Evolutionary conservation across 345 rosid genomes (phyloP).

Genomic region (Raphanus raphanistrum): DNA sequence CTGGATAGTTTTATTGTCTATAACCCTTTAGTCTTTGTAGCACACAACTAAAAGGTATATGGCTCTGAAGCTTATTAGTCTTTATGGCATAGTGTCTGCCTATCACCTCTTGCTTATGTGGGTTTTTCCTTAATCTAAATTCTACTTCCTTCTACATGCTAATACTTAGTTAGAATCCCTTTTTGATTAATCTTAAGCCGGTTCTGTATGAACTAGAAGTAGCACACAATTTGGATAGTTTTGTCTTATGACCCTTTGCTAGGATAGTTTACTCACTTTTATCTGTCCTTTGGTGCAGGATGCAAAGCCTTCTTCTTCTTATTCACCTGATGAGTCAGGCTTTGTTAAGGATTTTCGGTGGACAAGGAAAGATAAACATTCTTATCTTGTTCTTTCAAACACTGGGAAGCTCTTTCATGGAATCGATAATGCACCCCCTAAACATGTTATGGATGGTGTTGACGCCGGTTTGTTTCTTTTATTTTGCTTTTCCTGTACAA

Average conservation of each 20-base stretch:
- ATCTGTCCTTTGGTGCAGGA: slow-evolving; percentile 48
- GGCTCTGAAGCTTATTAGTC: not conserved
- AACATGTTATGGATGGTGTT: slow-evolving; percentile 59
- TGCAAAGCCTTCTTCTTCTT: slow-evolving; percentile 47
- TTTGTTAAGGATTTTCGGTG: slow-evolving; percentile 71
- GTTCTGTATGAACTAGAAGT: slow-evolving; percentile 5
- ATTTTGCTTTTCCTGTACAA: slow-evolving; percentile 6
- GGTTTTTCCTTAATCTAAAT: not conserved
- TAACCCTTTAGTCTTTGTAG: not conserved
- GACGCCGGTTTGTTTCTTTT: slow-evolving; percentile 68
- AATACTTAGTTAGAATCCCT: not conserved
- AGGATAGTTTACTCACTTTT: slow-evolving; percentile 10
- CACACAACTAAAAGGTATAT: slow-evolving; percentile 41
- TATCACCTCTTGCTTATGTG: not conserved
- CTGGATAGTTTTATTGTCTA: too few species aligned
- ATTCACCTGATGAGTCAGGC: slow-evolving; percentile 53
- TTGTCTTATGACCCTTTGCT: not conserved
- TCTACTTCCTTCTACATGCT: not conserved
- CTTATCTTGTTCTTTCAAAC: slow-evolving; percentile 67
- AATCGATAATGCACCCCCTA: slow-evolving; percentile 46
- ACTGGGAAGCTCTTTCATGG: slow-evolving; percentile 63
- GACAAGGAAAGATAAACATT: slow-evolving; percentile 54
- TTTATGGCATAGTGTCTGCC: not conserved
- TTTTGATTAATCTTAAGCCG: not conserved
- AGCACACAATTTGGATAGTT: slow-evolving; percentile 17